phyloP scores from a whole-genome alignment of 495 filamentous ascomycete species.

The Aspergillus egyptiacus region DNA sequence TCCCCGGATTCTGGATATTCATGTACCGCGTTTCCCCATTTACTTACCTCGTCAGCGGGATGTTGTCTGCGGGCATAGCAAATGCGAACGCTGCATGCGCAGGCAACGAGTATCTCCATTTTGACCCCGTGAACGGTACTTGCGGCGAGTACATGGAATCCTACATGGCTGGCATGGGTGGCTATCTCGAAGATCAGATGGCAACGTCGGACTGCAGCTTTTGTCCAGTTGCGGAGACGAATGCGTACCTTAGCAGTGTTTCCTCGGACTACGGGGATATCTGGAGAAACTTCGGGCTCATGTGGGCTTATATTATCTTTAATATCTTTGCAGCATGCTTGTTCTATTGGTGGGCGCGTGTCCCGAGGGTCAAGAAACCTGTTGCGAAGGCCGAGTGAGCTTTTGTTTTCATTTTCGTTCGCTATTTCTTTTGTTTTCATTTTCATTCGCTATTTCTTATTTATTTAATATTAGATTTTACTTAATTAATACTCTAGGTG shows the following conservation, averaged over 20 bases:
- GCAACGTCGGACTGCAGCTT: conserved; percentile 48
- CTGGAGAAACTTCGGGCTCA: conserved; percentile 59
- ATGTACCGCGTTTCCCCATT: conserved; percentile 74
- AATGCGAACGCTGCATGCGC: conserved; percentile 49
- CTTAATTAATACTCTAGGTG: too few species aligned
- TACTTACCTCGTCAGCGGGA: conserved; percentile 60
- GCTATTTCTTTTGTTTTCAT: too few species aligned
- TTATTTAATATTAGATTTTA: too few species aligned
- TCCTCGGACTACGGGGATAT: conserved; percentile 45
- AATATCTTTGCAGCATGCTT: conserved; percentile 57
- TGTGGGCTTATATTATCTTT: conserved; percentile 56
- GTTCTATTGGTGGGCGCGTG: conserved; percentile 65
- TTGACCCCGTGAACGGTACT: conserved; percentile 43
- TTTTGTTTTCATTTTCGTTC: not conserved
- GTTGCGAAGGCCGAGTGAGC: not conserved
- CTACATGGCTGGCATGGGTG: conserved; percentile 42
- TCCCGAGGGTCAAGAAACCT: conserved; percentile 48
- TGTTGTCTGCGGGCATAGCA: conserved; percentile 50
- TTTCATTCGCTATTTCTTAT: too few species aligned
- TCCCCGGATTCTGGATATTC: conserved; percentile 77
- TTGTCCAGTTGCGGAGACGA: conserved; percentile 42
- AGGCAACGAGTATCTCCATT: conserved; percentile 44
- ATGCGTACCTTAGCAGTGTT: conserved; percentile 15
- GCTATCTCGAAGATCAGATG: conserved; percentile 46
- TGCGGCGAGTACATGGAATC: conserved; percentile 50